Evolutionary conservation across 441 rosid genomes (phyloP), one percentile per base, ranked within the genome.

Genomic region (Brassica hybrid): DNA sequence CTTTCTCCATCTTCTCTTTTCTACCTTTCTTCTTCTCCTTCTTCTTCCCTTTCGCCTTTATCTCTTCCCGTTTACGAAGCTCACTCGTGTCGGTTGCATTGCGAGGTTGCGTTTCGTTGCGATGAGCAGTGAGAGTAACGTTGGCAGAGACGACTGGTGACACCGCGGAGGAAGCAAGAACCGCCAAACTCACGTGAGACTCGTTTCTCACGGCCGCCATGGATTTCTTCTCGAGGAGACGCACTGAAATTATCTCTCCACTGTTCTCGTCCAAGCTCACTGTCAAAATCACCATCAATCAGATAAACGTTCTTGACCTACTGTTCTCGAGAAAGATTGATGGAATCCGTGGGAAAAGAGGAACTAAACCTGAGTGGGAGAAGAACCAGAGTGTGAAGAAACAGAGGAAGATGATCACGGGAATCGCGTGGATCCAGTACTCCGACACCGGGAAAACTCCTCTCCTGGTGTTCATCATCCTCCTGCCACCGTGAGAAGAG

Each of bases 351-450:
- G 32, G 32, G 32, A 6, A 5, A 27, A 27, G 4, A 27, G 32
- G 32, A 27, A 27, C 32, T 27, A 27, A 27, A 27, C 32, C 32
- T 27, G 32, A 27, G 32, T 4, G 74, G 61, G 94, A 89, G 83
- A 87, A 83, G 76, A 82, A 79, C 94, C 94, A 92, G 64, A 89
- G 95, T 14, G 79, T 79, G 85, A 86, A 78, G 85, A 88, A 69
- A 62, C 85, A 82, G 77, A 89, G 79, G n/a, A 88, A 65, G 14
- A 86, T 64, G 62, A 86, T 62, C 38, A 80, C 56, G 34, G 91
- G 95, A 83, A 92, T 80, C 16, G 74, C 81, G 60, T 88, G 94
- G 72, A 89, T 63, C 84, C 82, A 83, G 61, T 76, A 83, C 73
- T 76, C 80, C 0, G 81, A 60, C 7, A 70, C 63, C 18, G 87